These are phyloP conservation scores for Achlya hypogyna DNA, from an alignment of 352 stramenopile genomes.

Conservation along the genomic window DNA sequence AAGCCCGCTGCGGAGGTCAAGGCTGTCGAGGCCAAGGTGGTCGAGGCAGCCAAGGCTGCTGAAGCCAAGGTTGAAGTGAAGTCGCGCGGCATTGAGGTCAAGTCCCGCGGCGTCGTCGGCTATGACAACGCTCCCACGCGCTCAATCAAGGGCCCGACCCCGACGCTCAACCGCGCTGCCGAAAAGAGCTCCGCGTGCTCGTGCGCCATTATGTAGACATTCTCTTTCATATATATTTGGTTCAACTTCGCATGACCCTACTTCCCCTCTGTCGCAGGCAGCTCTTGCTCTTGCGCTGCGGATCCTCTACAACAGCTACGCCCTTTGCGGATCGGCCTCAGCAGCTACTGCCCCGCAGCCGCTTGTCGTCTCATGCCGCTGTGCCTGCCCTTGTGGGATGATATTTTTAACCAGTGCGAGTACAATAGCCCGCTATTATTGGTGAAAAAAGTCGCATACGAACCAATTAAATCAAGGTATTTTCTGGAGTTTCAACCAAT, in stretches of 20 bases:
- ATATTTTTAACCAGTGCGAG: neutral
- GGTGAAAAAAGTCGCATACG: no score
- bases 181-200: neutral
- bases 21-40: neutral
- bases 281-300: no score
- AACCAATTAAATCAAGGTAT: neutral
- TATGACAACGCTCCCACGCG: conserved; percentile 1
- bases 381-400: neutral
- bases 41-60: neutral
- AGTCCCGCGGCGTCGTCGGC: neutral
- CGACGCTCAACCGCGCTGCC: neutral
- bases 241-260: neutral
- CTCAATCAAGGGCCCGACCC: neutral
- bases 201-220: neutral
- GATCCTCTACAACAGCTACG: no score
- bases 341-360: no score
- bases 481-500: neutral
- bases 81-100: conserved; percentile 1
- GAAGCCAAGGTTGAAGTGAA: conserved; percentile 4
- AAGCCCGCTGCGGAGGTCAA: neutral
- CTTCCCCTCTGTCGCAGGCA: no score
- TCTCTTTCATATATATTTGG: neutral
- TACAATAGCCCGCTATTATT: neutral
- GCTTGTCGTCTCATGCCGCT: no score
- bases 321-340: no score